Conservation (phyloP, 164 flowering plant genomes). For the Tetrastigma voinierianum region DNA sequence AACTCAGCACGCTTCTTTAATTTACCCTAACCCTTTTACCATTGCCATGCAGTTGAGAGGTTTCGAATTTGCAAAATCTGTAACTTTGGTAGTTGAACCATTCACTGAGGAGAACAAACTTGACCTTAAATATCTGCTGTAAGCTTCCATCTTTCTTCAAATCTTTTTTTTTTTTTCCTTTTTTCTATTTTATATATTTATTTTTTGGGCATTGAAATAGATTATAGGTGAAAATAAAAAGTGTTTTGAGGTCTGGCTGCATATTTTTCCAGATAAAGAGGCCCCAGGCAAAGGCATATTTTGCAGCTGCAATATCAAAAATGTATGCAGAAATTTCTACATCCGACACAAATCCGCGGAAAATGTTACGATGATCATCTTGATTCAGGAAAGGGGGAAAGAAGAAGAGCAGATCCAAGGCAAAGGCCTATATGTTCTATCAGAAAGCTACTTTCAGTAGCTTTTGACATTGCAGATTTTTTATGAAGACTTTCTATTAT, state of each 20-base stretch:
- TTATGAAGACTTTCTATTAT: too few relatives aligned
- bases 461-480: too few relatives aligned
- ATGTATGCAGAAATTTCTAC: slow-evolving; percentile 73
- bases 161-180: too few relatives aligned
- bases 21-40: not conserved
- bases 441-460: too few relatives aligned
- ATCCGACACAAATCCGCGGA: slow-evolving; percentile 36
- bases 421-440: too few relatives aligned
- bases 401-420: too few relatives aligned
- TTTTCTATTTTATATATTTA: not conserved
- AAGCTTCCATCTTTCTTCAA: slow-evolving; percentile 9
- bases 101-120: slow-evolving; percentile 86
- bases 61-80: slow-evolving; percentile 87
- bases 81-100: slow-evolving; percentile 77
- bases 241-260: not conserved
- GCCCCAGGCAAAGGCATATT: slow-evolving; percentile 89
- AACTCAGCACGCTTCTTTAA: too few relatives aligned
- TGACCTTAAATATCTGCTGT: slow-evolving; percentile 90
- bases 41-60: slow-evolving; percentile 75
- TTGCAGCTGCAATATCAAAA: slow-evolving; percentile 61
- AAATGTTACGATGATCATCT: slow-evolving; percentile 3
- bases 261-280: slow-evolving; percentile 65
- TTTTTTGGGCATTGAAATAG: not conserved
- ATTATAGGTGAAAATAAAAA: too few relatives aligned
- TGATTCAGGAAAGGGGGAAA: too few relatives aligned